Percentiles rank a stretch among this genome's conserved stretches.
Evolutionary conservation across 352 stramenopile species (phyloP).

Genomic region (Globisporangium canariense): DNA sequence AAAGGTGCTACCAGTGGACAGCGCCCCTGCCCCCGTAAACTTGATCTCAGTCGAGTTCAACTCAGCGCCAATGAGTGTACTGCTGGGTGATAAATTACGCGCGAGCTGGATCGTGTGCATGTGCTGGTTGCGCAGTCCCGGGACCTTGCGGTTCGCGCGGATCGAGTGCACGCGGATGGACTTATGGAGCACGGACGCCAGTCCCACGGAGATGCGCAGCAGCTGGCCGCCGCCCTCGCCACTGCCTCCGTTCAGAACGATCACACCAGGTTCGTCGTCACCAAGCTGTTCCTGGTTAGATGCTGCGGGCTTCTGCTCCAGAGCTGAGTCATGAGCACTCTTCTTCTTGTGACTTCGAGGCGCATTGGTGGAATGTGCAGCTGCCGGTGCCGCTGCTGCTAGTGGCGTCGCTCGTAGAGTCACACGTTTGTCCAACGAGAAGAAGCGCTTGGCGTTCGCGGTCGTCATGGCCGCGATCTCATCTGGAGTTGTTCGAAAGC

Average conservation of each 20-base stretch:
- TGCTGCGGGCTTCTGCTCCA: background rate
- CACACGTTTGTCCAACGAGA: slow-evolving; percentile 27
- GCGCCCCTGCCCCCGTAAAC: slow-evolving; percentile 25
- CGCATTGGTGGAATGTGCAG: background rate
- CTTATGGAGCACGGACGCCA: slow-evolving; percentile 61
- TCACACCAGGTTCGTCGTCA: slow-evolving; percentile 9
- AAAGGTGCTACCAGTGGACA: slow-evolving; percentile 20
- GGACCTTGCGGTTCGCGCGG: slow-evolving; percentile 59
- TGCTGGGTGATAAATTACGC: slow-evolving; percentile 26
- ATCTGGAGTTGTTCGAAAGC: slow-evolving; percentile 31
- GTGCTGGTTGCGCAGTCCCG: slow-evolving; percentile 81
- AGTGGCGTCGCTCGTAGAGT: background rate
- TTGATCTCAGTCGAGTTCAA: slow-evolving; percentile 49
- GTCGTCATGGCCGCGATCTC: slow-evolving; percentile 45
- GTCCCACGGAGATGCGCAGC: slow-evolving; percentile 72
- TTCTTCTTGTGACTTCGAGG: slow-evolving; percentile 8
- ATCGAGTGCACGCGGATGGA: slow-evolving; percentile 77
- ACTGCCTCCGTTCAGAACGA: slow-evolving; percentile 47
- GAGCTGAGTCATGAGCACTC: background rate
- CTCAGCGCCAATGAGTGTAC: slow-evolving; percentile 28
- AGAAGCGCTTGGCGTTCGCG: slow-evolving; percentile 52
- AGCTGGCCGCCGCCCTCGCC: slow-evolving; percentile 90
- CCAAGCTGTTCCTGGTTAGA: background rate
- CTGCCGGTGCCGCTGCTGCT: background rate
- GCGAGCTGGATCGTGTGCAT: slow-evolving; percentile 71